Evolutionary conservation across 176 grass and related monocot species (phyloP).

Genomic region (Avena insularis): DNA sequence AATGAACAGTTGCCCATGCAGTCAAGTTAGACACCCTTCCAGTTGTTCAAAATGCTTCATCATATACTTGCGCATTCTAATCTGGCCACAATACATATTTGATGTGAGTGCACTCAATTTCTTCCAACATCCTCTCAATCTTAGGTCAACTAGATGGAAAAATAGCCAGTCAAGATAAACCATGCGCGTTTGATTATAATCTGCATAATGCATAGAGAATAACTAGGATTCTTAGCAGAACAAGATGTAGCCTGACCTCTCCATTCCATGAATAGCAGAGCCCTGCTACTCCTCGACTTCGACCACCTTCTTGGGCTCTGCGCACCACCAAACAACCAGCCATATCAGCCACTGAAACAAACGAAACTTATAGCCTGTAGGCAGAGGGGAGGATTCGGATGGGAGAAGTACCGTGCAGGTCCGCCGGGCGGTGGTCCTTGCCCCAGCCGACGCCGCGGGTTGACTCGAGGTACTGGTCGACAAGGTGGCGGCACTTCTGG

Average conservation of each 20-base stretch:
- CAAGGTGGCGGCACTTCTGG: conserved; percentile 94
- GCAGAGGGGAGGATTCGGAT: not conserved
- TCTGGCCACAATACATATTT: not conserved
- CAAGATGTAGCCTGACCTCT: conserved; percentile 49
- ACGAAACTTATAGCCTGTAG: not conserved
- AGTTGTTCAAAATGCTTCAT: too few relatives aligned
- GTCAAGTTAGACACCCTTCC: not conserved
- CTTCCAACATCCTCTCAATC: not conserved
- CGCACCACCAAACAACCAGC: conserved; percentile 22
- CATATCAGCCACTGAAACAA: conserved; percentile 2
- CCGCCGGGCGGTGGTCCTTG: conserved; percentile 79
- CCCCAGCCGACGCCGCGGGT: conserved; percentile 92
- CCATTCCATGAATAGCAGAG: conserved; percentile 38
- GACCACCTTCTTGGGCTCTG: conserved; percentile 72
- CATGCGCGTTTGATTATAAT: not conserved
- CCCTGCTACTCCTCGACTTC: conserved; percentile 45
- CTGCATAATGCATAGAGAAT: not conserved
- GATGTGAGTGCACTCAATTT: not conserved
- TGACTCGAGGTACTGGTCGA: conserved; percentile 87
- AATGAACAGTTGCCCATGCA: not conserved
- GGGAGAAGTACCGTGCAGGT: conserved; percentile 60
- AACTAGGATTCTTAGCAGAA: not conserved
- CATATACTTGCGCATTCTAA: too few relatives aligned
- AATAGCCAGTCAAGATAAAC: not conserved
- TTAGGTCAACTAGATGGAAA: conserved; percentile 3